Evolutionary conservation across 352 stramenopile genomes (phyloP).

Genomic region (Phytophthora litchii): DNA sequence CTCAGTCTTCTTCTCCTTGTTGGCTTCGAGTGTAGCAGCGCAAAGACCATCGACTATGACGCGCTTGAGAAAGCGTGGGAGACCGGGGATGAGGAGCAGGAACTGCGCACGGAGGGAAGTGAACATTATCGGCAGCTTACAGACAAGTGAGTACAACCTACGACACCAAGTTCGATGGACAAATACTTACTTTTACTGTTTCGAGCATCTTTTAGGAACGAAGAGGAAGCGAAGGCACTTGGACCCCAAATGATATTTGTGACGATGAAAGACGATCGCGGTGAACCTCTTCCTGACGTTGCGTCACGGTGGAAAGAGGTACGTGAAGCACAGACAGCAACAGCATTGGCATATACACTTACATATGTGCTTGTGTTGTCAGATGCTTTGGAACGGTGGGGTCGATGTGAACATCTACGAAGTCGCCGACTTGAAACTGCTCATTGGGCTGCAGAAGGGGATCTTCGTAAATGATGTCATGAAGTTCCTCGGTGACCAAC

Average conservation of each 20-base stretch:
- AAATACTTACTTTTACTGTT: constrained; percentile 8
- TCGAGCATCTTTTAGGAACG: constrained; percentile 25
- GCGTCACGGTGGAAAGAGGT: constrained; percentile 83
- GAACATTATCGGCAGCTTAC: constrained; percentile 57
- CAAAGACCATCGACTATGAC: constrained; percentile 62
- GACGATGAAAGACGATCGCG: constrained; percentile 38
- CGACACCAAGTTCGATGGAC: background rate
- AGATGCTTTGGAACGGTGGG: constrained; percentile 81
- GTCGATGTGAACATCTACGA: constrained; percentile 77
- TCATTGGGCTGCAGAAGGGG: constrained; percentile 72
- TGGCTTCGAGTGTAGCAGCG: background rate
- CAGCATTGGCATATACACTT: constrained; percentile 6
- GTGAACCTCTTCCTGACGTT: constrained; percentile 44
- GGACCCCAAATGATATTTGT: constrained; percentile 86
- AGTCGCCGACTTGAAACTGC: constrained; percentile 56
- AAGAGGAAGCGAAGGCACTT: constrained; percentile 50
- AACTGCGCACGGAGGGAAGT: constrained; percentile 54
- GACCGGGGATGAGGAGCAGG: constrained; percentile 45
- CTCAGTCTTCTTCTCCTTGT: constrained; percentile 12
- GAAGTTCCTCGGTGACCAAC: constrained; percentile 57
- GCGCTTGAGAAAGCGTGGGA: constrained; percentile 74
- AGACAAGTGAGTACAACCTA: constrained; percentile 35
- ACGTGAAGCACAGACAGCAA: background rate
- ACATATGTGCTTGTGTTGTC: background rate
- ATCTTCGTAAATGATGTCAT: constrained; percentile 52